phyloP scores from a whole-genome alignment of 768 basidiomycete genomes.

The Amanita subjunquillea region DNA sequence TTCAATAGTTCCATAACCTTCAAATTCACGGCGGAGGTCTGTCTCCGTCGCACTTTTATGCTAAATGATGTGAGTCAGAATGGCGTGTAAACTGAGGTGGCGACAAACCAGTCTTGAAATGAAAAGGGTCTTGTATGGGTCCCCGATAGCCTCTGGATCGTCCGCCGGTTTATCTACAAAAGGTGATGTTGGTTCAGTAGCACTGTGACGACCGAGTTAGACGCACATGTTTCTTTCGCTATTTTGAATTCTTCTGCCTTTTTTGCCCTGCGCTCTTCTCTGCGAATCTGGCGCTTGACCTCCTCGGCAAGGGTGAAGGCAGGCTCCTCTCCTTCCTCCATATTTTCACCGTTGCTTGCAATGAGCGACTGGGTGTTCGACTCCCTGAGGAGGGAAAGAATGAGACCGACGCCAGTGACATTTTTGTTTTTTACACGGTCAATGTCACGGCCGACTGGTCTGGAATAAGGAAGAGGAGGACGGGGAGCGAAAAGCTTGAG shows the following conservation, averaged over 20 bases:
- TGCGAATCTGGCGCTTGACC: constrained; percentile 62
- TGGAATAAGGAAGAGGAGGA: constrained; percentile 77
- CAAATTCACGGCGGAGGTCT: constrained; percentile 92
- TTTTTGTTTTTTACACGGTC: constrained; percentile 60
- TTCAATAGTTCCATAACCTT: constrained; percentile 91
- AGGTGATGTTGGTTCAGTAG: constrained; percentile 6
- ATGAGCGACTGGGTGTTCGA: constrained; percentile 62
- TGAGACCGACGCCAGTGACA: constrained; percentile 65
- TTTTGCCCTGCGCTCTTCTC: constrained; percentile 73
- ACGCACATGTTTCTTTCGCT: constrained; percentile 81
- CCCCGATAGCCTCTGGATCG: constrained; percentile 83
- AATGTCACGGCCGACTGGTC: constrained; percentile 79
- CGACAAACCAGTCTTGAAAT: constrained; percentile 74
- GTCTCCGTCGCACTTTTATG: constrained; percentile 87
- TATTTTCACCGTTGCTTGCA: constrained; percentile 48
- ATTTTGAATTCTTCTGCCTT: constrained; percentile 65
- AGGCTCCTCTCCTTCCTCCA: constrained; percentile 83
- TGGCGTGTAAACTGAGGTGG: constrained; percentile 10
- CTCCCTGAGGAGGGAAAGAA: constrained; percentile 69
- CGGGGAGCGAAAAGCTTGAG: constrained; percentile 95
- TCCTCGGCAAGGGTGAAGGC: constrained; percentile 78
- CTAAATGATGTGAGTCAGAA: constrained; percentile 28
- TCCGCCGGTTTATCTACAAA: constrained; percentile 82
- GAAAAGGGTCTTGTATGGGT: constrained; percentile 98
- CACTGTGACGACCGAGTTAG: not conserved